Conservation (phyloP, 2,329 filamentous ascomycete genomes). For the Diaporthe amygdali region DNA sequence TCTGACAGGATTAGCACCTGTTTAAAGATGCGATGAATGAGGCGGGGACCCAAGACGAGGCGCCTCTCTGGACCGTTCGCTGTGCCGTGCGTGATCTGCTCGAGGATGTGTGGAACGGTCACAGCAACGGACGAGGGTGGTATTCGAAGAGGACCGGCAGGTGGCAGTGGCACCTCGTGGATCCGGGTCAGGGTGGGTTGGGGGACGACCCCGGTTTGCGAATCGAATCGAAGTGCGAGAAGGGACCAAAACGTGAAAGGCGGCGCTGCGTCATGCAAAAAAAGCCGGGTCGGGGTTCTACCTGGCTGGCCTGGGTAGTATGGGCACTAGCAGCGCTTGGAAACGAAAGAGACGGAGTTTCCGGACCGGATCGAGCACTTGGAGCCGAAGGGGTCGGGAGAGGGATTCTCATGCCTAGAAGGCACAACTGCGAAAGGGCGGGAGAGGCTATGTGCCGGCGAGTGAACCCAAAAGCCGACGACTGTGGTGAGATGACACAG, state of each 20-base stretch:
- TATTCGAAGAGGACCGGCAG: not conserved
- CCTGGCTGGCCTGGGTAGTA: not conserved
- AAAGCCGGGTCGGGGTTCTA: not conserved
- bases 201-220: not conserved
- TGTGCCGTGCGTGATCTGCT: constrained; percentile 5
- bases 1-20: constrained; percentile 1
- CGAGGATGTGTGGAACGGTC: not conserved
- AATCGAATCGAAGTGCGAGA: constrained; percentile 3
- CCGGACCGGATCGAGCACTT: not conserved
- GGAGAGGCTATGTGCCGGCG: not conserved
- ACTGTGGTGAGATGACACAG: not conserved
- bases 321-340: not conserved
- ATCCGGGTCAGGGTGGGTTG: not conserved
- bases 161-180: not conserved
- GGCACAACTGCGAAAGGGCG: not conserved
- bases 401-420: not conserved
- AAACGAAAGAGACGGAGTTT: not conserved
- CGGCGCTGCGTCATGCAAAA: constrained; percentile 1
- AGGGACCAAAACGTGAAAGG: constrained; percentile 1
- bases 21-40: constrained; percentile 8
- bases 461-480: not conserved
- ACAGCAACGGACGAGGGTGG: constrained; percentile 1
- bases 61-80: not conserved
- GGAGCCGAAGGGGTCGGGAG: not conserved
- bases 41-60: not conserved